phyloP scores from a whole-genome alignment of 441 rosid genomes.

The Mallotus japonicus region DNA sequence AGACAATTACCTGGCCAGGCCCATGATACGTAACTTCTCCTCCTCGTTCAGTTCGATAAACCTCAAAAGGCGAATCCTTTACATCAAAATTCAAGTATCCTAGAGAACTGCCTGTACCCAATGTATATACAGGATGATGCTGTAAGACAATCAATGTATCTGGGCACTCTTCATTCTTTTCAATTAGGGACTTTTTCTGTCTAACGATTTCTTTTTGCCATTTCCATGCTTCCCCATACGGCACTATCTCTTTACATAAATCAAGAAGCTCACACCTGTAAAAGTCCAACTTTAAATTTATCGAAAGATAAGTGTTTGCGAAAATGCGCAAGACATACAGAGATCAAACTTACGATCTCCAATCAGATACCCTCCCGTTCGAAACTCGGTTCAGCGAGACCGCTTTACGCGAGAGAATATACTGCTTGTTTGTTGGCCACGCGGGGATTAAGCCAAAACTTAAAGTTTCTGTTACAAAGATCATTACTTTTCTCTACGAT shows the following conservation, averaged over 20 bases:
- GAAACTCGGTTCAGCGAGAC: slow-evolving; percentile 21
- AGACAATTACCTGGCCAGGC: slow-evolving; percentile 73
- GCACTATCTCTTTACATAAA: slow-evolving; percentile 46
- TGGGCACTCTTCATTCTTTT: slow-evolving; percentile 53
- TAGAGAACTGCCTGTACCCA: slow-evolving; percentile 65
- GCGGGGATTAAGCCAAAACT: slow-evolving; percentile 29
- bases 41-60: slow-evolving; percentile 76
- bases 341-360: slow-evolving; percentile 30
- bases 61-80: slow-evolving; percentile 64
- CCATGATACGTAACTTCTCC: slow-evolving; percentile 96
- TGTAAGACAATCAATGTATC: slow-evolving; percentile 67
- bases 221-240: slow-evolving; percentile 64
- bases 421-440: slow-evolving; percentile 11
- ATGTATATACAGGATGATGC: slow-evolving; percentile 68
- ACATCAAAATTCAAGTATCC: slow-evolving; percentile 57
- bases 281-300: slow-evolving; percentile 8
- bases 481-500: slow-evolving; percentile 22
- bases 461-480: slow-evolving; percentile 19
- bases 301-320: slow-evolving; percentile 24
- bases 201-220: slow-evolving; percentile 63
- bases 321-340: slow-evolving; percentile 29
- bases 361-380: neutral
- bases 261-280: slow-evolving; percentile 54
- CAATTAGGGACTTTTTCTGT: slow-evolving; percentile 53
- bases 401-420: slow-evolving; percentile 14